Conservation (phyloP, 371 early-diverging fungal genomes). For the Mucor sp. region DNA sequence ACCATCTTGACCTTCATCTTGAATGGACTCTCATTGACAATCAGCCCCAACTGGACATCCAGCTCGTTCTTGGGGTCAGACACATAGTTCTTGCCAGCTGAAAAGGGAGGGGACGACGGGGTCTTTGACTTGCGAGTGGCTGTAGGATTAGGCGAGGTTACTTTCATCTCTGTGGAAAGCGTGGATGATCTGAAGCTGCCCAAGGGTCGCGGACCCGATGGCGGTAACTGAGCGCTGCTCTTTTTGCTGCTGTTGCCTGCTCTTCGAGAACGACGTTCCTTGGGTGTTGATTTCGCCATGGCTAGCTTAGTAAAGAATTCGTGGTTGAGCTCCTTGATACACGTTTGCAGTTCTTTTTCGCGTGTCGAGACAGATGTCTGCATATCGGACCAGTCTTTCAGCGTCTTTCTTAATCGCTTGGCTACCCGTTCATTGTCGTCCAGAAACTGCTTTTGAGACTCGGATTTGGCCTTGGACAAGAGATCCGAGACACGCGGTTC, state of each 20-base stretch:
- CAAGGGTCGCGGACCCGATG: constrained; percentile 7
- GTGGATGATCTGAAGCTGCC: constrained; percentile 25
- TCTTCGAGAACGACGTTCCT: constrained; percentile 12
- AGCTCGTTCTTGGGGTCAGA: constrained; percentile 51
- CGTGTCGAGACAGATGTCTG: constrained; percentile 30
- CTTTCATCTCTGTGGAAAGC: constrained; percentile 29
- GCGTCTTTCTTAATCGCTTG: constrained; percentile 40
- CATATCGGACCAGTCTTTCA: constrained; percentile 48
- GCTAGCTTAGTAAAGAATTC: constrained; percentile 53
- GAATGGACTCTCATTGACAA: constrained; percentile 62
- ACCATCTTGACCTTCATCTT: constrained; percentile 45
- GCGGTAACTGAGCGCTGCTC: not conserved
- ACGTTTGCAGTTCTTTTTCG: constrained; percentile 42
- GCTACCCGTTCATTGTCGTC: constrained; percentile 54
- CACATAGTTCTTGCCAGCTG: constrained; percentile 23
- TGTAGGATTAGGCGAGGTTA: constrained; percentile 9
- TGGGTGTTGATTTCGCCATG: constrained; percentile 33
- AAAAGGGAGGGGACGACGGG: not conserved
- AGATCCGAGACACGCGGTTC: constrained; percentile 31
- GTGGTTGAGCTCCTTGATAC: constrained; percentile 44
- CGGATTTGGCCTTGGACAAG: constrained; percentile 31
- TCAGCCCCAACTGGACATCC: constrained; percentile 52
- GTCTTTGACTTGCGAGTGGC: constrained; percentile 10
- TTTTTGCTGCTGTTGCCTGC: constrained; percentile 5
- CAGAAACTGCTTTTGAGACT: constrained; percentile 44